phyloP scores from a whole-genome alignment of 2,329 filamentous ascomycete genomes.

The Colletotrichum simmondsii region DNA sequence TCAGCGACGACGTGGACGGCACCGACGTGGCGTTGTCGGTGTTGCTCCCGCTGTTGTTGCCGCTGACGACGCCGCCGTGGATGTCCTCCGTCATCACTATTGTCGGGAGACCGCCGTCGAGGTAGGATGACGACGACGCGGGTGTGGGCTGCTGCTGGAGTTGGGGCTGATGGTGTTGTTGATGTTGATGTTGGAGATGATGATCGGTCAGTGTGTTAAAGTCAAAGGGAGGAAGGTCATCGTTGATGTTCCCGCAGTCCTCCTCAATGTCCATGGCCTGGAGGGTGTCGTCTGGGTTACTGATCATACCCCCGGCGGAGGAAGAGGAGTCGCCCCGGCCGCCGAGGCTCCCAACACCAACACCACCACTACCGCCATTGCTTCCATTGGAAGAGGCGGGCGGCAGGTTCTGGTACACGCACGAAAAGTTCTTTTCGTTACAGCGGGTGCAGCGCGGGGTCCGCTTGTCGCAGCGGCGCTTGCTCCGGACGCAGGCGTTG shows the following conservation, averaged over 20 bases:
- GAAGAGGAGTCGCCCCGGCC: not conserved
- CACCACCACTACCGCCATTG: not conserved
- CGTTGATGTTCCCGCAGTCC: not conserved
- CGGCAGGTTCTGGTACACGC: slow-evolving; percentile 52
- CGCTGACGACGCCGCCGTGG: not conserved
- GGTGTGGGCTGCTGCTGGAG: slow-evolving; percentile 1
- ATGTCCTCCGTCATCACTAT: slow-evolving; percentile 12
- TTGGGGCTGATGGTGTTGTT: not conserved
- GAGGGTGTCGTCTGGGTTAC: slow-evolving; percentile 9
- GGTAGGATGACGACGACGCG: slow-evolving; percentile 2
- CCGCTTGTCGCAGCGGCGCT: slow-evolving; percentile 59
- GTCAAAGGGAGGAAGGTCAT: slow-evolving; percentile 16
- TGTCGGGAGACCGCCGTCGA: slow-evolving; percentile 1
- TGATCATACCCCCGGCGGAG: not conserved
- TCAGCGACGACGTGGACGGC: slow-evolving; percentile 38
- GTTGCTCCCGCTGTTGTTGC: not conserved
- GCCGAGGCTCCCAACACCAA: not conserved
- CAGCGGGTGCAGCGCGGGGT: slow-evolving; percentile 55
- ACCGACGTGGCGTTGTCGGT: slow-evolving; percentile 18
- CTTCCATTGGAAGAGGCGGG: slow-evolving; percentile 18
- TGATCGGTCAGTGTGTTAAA: slow-evolving; percentile 21
- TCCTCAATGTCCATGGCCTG: slow-evolving; percentile 29
- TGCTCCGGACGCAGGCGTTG: slow-evolving; percentile 59
- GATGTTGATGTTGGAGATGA: slow-evolving; percentile 5
- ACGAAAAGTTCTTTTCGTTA: slow-evolving; percentile 52